Conservation (phyloP, 2,329 filamentous ascomycete species). For the Sporothrix pseudoabietina region DNA sequence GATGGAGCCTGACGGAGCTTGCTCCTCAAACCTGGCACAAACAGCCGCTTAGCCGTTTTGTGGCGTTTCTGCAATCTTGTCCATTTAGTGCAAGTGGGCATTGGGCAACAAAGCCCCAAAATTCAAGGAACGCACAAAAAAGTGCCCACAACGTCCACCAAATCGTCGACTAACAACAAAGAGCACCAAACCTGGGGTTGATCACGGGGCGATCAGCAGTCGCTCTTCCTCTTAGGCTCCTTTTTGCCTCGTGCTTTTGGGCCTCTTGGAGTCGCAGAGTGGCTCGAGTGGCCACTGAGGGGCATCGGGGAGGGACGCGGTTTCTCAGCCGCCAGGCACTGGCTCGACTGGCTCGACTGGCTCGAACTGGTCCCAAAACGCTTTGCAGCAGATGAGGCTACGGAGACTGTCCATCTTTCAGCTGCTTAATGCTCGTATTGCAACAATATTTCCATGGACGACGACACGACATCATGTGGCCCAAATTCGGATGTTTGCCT, state of each 20-base stretch:
- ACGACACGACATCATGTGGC: neutral
- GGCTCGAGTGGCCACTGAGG: neutral
- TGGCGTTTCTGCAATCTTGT: neutral
- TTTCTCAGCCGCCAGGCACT: conserved; percentile 7
- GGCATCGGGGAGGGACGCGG: neutral
- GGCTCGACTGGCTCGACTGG: neutral
- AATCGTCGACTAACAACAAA: neutral
- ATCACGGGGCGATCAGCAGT: conserved; percentile 20
- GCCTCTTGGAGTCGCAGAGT: neutral
- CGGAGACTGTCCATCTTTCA: neutral
- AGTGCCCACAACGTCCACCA: neutral
- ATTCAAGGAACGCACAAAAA: neutral
- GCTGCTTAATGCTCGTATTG: neutral
- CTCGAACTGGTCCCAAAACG: neutral
- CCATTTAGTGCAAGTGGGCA: neutral
- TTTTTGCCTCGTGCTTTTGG: conserved; percentile 7
- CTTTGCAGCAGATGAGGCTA: neutral
- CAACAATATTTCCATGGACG: neutral
- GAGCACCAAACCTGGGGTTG: neutral
- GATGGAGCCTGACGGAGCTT: neutral
- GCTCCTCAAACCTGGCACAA: conserved; percentile 1
- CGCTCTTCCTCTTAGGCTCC: conserved; percentile 2
- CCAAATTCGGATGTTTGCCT: conserved; percentile 5
- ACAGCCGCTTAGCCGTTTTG: conserved; percentile 18
- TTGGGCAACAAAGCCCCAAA: neutral